Conservation (phyloP, 768 basidiomycete species). For the Amanita subjunquillea region DNA sequence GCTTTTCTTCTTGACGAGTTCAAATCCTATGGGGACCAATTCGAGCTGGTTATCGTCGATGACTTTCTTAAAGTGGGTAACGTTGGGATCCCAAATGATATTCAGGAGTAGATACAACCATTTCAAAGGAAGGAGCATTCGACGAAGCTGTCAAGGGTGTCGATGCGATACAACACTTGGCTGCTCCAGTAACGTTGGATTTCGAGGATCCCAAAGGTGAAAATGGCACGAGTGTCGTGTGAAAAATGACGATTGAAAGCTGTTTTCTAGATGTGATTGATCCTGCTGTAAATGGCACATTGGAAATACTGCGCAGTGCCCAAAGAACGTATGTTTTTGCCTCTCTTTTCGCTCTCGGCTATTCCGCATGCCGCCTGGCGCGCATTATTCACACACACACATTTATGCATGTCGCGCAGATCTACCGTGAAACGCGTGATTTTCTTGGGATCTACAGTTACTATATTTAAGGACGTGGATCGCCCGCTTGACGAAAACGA, state of each 20-base stretch:
- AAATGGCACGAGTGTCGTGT: background rate
- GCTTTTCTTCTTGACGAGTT: constrained; percentile 45
- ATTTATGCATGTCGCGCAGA: background rate
- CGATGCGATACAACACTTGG: constrained; percentile 61
- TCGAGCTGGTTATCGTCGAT: constrained; percentile 59
- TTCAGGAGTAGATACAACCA: background rate
- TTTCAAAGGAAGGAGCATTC: constrained; percentile 49
- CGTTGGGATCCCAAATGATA: too few relatives aligned
- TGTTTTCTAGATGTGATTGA: constrained; percentile 41
- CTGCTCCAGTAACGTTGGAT: constrained; percentile 46
- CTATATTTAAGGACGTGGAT: constrained; percentile 13
- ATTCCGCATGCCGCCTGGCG: too few relatives aligned
- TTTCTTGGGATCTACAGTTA: constrained; percentile 42
- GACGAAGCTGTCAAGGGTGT: constrained; percentile 73
- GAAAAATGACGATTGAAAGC: too few relatives aligned
- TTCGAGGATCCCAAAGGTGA: constrained; percentile 30
- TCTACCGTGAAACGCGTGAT: constrained; percentile 54
- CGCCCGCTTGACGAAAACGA: constrained; percentile 33
- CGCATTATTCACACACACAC: background rate
- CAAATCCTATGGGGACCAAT: constrained; percentile 39
- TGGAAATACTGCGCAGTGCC: constrained; percentile 48
- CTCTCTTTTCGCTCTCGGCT: background rate
- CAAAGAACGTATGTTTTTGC: constrained; percentile 36
- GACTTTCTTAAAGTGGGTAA: constrained; percentile 40
- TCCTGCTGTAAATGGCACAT: constrained; percentile 68